These are phyloP conservation scores for Colletotrichum truncatum DNA, from an alignment of 2,329 filamentous ascomycete species.

Conservation along the genomic window DNA sequence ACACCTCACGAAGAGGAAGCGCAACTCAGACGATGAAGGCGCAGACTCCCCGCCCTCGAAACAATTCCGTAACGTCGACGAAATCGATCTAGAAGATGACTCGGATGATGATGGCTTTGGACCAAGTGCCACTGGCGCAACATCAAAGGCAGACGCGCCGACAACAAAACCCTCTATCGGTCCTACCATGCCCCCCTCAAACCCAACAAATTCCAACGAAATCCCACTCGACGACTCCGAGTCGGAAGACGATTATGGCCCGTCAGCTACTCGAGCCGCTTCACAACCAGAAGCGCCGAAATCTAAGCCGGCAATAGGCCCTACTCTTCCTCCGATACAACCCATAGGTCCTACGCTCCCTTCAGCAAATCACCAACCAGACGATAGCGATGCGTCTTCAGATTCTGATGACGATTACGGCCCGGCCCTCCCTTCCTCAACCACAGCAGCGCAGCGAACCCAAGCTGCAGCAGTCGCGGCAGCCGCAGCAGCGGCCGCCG, in stretches of 20 bases:
- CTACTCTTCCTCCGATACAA: constrained; percentile 40
- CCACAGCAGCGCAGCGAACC: constrained; percentile 32
- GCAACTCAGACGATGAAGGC: constrained; percentile 54
- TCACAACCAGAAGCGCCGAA: constrained; percentile 29
- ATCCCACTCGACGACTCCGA: constrained; percentile 48
- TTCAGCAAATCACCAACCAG: constrained; percentile 47
- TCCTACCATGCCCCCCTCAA: constrained; percentile 36
- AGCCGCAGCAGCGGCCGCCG: constrained; percentile 36
- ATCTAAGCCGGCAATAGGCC: constrained; percentile 35
- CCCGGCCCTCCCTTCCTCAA: constrained; percentile 63
- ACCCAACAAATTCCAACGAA: constrained; percentile 47
- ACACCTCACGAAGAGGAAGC: constrained; percentile 72
- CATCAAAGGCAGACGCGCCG: constrained; percentile 5
- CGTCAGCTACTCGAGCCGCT: constrained; percentile 31
- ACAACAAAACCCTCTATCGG: constrained; percentile 35
- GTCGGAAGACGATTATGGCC: constrained; percentile 44
- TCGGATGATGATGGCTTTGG: constrained; percentile 53
- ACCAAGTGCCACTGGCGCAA: constrained; percentile 41
- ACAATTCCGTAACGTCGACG: constrained; percentile 59
- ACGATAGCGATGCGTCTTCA: constrained; percentile 42
- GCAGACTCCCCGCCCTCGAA: constrained; percentile 56
- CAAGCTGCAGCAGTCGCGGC: constrained; percentile 49
- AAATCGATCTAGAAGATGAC: constrained; percentile 55
- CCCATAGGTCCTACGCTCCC: constrained; percentile 54
- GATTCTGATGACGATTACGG: constrained; percentile 66